A percentile compares a stretch with the other conserved stretches of the same genome.
Conservation (phyloP, 2,329 filamentous ascomycete genomes). For the Davidsoniella virescens region DNA sequence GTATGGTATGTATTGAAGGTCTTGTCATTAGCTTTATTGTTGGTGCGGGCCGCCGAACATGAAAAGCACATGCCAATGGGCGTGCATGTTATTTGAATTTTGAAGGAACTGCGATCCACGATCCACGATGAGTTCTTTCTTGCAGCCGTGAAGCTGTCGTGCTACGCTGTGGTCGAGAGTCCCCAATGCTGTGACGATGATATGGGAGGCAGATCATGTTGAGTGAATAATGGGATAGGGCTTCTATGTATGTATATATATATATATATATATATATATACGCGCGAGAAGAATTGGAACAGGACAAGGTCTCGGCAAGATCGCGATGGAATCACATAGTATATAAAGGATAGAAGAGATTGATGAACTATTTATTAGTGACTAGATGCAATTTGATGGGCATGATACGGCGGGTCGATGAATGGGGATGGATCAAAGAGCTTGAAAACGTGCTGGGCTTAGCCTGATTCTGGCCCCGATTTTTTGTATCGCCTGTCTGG, state of each 20-base stretch:
- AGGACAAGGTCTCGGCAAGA: not conserved
- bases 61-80: slow-evolving; percentile 7
- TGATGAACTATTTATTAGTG: too few species aligned
- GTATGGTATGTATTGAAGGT: too few species aligned
- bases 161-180: too few species aligned
- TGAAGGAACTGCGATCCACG: too few species aligned
- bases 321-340: not conserved
- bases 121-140: too few species aligned
- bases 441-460: not conserved
- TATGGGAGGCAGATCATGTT: too few species aligned
- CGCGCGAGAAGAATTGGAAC: not conserved
- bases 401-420: not conserved
- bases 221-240: too few species aligned
- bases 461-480: not conserved
- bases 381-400: not conserved
- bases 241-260: too few species aligned
- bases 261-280: too few species aligned
- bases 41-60: slow-evolving; percentile 1
- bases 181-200: too few species aligned
- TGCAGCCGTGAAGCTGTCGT: too few species aligned
- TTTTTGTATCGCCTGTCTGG: slow-evolving; percentile 10
- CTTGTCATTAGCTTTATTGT: not conserved
- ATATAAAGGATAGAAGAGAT: not conserved
- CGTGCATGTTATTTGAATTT: not conserved
- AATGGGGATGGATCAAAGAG: not conserved